A percentile compares a stretch with the other conserved stretches of the same genome.
Conservation (phyloP, 257 asterid species). For the Capsicum pubescens region DNA sequence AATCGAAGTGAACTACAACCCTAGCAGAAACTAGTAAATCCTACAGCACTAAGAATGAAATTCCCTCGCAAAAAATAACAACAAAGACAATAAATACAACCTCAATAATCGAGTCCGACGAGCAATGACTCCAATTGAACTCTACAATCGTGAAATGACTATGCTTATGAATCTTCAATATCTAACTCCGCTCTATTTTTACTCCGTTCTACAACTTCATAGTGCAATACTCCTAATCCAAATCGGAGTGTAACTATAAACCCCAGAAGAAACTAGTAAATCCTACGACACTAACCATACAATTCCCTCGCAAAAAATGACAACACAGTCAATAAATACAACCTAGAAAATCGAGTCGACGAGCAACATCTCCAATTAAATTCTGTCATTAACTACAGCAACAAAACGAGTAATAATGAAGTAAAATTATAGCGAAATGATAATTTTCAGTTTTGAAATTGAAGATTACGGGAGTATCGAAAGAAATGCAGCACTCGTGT, state of each 20-base stretch:
- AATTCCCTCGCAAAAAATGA: background rate
- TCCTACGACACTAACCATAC: background rate
- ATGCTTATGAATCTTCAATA: background rate
- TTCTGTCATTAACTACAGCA: background rate
- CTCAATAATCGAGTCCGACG: background rate
- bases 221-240: background rate
- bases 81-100: background rate
- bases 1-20: background rate
- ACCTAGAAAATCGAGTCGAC: background rate
- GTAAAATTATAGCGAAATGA: slow-evolving; percentile 1
- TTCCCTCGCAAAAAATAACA: background rate
- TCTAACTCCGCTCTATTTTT: background rate
- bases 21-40: background rate
- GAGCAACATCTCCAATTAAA: background rate
- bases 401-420: background rate
- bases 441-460: background rate
- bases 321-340: background rate
- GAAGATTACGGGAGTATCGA: slow-evolving; percentile 78
- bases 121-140: no score
- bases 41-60: no score
- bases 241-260: background rate
- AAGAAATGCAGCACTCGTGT: slow-evolving; percentile 95
- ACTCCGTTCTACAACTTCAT: slow-evolving; percentile 5
- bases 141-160: background rate
- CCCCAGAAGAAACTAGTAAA: background rate